phyloP scores from a whole-genome alignment of 2,329 filamentous ascomycete genomes.

The Knoxdaviesia capensis region DNA sequence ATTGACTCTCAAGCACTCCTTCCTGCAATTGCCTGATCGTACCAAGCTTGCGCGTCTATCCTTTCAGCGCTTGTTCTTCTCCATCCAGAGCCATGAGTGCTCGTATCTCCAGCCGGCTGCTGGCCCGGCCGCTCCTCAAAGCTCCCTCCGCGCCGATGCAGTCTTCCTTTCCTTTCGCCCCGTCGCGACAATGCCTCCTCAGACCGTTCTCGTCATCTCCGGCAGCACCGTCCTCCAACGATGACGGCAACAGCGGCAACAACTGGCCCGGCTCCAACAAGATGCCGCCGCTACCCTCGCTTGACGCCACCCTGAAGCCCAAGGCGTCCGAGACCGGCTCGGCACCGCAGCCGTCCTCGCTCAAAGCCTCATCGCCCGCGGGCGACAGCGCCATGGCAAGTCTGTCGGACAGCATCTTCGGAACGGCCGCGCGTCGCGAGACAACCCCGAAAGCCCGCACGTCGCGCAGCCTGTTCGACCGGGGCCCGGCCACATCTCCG shows the following conservation, averaged over 20 bases:
- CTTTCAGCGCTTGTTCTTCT: no score
- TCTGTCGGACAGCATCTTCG: constrained; percentile 5
- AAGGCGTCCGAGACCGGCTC: no score
- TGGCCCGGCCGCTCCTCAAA: constrained; percentile 3
- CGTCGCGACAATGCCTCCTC: constrained; percentile 1
- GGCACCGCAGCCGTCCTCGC: no score
- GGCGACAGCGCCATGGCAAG: constrained; percentile 1
- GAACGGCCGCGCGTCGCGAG: neutral
- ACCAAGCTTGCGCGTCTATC: no score
- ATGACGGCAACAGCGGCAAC: constrained; percentile 1
- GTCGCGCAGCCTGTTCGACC: constrained; percentile 3
- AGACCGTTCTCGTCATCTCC: constrained; percentile 6
- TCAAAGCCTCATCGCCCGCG: neutral
- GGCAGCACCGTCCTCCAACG: constrained; percentile 5
- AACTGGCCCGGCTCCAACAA: neutral
- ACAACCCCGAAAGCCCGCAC: no score
- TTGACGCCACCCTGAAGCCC: no score
- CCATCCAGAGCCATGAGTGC: constrained; percentile 3
- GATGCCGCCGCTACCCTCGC: neutral
- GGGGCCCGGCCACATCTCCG: constrained; percentile 4
- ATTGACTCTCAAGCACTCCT: no score
- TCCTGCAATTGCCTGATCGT: no score
- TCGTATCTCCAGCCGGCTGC: constrained; percentile 3
- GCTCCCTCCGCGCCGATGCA: neutral
- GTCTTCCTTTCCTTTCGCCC: neutral